Percentiles rank a stretch among this genome's conserved stretches.
phyloP scores from a whole-genome alignment of 768 basidiomycete genomes.

The Amylocystis lapponica region DNA sequence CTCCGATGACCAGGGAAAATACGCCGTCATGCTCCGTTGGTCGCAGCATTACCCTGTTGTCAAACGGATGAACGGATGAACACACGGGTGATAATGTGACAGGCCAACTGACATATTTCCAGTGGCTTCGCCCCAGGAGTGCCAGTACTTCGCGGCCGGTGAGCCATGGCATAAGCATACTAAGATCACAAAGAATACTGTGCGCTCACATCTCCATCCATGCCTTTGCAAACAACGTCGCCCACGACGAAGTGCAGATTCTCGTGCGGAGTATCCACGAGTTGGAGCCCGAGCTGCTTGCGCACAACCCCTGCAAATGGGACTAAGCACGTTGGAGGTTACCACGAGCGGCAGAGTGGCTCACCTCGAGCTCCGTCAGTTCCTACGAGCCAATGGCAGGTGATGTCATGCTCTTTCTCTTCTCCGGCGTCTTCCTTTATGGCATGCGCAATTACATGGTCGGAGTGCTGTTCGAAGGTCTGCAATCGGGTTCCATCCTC shows the following conservation, averaged over 20 bases:
- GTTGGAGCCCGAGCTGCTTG: constrained; percentile 32
- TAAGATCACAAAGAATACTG: no score
- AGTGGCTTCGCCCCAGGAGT: no score
- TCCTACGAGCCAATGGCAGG: constrained; percentile 33
- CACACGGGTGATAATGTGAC: no score
- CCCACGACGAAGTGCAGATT: constrained; percentile 23
- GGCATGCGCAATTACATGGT: constrained; percentile 26
- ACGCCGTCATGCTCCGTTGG: background rate
- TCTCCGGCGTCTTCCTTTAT: constrained; percentile 16
- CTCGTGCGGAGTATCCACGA: constrained; percentile 31
- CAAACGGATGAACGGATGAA: no score
- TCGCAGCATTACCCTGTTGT: background rate
- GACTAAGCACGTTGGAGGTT: background rate
- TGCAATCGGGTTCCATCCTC: constrained; percentile 31
- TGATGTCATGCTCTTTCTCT: constrained; percentile 23
- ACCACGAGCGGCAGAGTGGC: background rate
- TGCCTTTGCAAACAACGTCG: constrained; percentile 32
- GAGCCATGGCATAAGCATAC: no score
- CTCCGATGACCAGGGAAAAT: background rate
- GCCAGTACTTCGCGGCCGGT: no score
- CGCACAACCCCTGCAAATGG: constrained; percentile 28
- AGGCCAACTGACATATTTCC: no score
- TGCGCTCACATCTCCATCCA: constrained; percentile 26
- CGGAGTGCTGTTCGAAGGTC: constrained; percentile 27
- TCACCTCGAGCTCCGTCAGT: constrained; percentile 35